phyloP scores from a whole-genome alignment of 2,329 filamentous ascomycete genomes.

The Trichoderma polysporum region DNA sequence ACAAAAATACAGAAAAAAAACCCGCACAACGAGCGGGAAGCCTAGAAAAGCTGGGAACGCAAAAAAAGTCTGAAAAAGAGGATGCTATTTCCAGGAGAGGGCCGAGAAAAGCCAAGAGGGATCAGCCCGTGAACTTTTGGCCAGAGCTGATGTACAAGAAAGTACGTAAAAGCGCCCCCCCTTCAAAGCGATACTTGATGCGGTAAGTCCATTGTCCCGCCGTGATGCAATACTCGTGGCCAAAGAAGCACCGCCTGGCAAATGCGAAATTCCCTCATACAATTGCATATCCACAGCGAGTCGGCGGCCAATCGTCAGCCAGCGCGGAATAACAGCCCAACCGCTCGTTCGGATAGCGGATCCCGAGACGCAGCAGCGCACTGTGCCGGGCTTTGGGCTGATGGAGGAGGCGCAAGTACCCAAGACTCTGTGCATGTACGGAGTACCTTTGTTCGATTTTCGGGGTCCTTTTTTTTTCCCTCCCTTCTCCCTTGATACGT shows the following conservation, averaged over 20 bases:
- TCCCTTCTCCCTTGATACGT: slow-evolving; percentile 6
- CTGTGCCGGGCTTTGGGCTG: not conserved
- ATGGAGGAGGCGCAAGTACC: not conserved
- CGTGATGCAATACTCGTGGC: slow-evolving; percentile 17
- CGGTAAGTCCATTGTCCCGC: slow-evolving; percentile 16
- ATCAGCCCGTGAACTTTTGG: not conserved
- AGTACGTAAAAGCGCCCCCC: too few relatives aligned
- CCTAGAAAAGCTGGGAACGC: not conserved
- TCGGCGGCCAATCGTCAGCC: not conserved
- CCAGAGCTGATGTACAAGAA: not conserved
- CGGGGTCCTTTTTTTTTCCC: not conserved
- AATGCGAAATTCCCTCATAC: slow-evolving; percentile 20
- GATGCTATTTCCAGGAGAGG: not conserved
- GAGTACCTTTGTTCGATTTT: not conserved
- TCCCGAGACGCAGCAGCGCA: not conserved
- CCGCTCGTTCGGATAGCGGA: slow-evolving; percentile 1
- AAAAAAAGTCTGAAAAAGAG: not conserved
- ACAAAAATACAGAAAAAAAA: not conserved
- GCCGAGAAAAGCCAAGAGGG: not conserved
- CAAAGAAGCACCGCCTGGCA: not conserved
- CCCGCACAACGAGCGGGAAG: not conserved
- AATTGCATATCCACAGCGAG: slow-evolving; percentile 20
- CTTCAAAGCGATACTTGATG: slow-evolving; percentile 15
- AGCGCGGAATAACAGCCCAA: too few relatives aligned
- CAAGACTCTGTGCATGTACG: not conserved